These are phyloP conservation scores for Leccinum solheimii DNA, from an alignment of 1,284 basidiomycete genomes.

Conservation along the genomic window DNA sequence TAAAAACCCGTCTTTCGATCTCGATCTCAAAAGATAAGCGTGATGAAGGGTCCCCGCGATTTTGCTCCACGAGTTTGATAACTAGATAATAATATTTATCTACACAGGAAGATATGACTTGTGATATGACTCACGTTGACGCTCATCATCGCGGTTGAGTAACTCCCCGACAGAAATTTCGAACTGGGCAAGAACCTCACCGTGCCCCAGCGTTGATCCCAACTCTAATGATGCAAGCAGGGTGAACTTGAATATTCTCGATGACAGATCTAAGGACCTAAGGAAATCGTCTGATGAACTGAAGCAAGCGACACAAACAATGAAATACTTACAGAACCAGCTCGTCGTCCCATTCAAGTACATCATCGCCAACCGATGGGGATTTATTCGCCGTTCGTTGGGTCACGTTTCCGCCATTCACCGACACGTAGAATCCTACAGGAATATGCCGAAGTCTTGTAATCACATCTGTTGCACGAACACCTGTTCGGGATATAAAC, in stretches of 20 bases:
- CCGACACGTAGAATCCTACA: constrained; percentile 1
- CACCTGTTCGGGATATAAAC: background rate
- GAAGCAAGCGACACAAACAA: background rate
- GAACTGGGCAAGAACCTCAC: background rate
- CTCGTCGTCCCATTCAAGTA: constrained; percentile 4
- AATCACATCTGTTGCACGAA: background rate
- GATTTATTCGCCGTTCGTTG: background rate
- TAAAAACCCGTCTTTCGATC: background rate
- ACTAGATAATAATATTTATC: background rate
- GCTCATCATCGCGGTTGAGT: background rate
- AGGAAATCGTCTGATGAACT: background rate
- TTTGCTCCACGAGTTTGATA: background rate
- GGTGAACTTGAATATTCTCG: background rate
- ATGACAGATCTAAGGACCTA: constrained; percentile 3
- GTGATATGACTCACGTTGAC: background rate
- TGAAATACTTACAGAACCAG: constrained; percentile 1
- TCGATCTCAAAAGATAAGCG: background rate
- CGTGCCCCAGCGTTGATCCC: background rate
- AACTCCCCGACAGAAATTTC: background rate
- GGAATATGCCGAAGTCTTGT: background rate
- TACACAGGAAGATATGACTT: background rate
- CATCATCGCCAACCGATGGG: background rate
- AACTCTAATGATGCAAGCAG: background rate
- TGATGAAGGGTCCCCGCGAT: background rate
- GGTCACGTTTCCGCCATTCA: background rate